A percentile compares a stretch with the other conserved stretches of the same genome.
phyloP scores from a whole-genome alignment of 1,139 yeast species.

The Meyerozyma sp. region DNA sequence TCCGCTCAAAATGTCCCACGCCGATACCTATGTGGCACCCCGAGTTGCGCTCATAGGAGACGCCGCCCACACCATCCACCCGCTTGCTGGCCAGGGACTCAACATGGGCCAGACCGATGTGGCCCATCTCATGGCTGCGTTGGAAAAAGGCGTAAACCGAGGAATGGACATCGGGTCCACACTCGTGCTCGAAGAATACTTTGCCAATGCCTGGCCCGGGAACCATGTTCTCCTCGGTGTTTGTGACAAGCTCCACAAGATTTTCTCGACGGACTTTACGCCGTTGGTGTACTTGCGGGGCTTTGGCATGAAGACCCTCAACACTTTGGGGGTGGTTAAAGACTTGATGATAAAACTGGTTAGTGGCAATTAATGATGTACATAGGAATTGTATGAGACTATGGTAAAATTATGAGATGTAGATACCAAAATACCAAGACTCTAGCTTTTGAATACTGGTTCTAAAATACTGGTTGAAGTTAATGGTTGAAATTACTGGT shows the following conservation, averaged over 20 bases:
- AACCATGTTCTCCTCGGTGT: constrained; percentile 82
- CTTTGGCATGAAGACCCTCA: constrained; percentile 66
- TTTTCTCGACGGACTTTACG: constrained; percentile 67
- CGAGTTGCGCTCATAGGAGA: constrained; percentile 92
- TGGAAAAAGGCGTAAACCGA: constrained; percentile 64
- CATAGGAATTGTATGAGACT: no score
- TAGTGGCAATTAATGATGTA: constrained; percentile 18
- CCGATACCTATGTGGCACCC: constrained; percentile 79
- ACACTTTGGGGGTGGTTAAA: constrained; percentile 60
- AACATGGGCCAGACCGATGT: constrained; percentile 99
- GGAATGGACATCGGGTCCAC: constrained; percentile 87
- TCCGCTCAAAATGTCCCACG: constrained; percentile 85
- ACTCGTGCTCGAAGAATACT: constrained; percentile 82
- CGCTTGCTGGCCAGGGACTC: constrained; percentile 96
- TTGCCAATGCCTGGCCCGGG: constrained; percentile 71
- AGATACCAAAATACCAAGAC: no score
- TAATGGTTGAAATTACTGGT: no score
- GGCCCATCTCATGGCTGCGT: constrained; percentile 57
- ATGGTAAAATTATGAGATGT: no score
- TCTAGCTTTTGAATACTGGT: no score
- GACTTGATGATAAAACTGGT: constrained; percentile 34
- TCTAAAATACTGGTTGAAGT: no score
- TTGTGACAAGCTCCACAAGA: constrained; percentile 87
- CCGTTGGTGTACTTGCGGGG: constrained; percentile 77
- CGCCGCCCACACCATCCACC: constrained; percentile 97